A percentile compares a stretch with the other conserved stretches of the same genome.
Evolutionary conservation across 768 basidiomycete species (phyloP).

Genomic region (Pisolithus albus): DNA sequence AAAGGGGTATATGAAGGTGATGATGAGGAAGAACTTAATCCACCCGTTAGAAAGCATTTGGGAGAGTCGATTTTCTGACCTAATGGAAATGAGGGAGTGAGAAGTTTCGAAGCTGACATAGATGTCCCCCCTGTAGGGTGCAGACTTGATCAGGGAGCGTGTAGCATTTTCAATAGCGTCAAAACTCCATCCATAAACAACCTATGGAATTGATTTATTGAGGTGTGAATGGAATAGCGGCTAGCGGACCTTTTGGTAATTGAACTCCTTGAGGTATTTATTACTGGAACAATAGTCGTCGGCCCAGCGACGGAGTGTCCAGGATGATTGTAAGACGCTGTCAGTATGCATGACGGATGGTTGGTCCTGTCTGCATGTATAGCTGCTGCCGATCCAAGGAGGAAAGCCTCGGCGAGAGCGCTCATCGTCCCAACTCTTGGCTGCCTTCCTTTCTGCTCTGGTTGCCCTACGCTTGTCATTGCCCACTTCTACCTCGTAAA

Average conservation of each 20-base stretch:
- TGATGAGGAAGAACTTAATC: conserved; percentile 61
- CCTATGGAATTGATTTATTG: conserved; percentile 29
- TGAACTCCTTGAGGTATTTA: conserved; percentile 73
- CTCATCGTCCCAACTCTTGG: conserved; percentile 39
- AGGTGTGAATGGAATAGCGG: neutral
- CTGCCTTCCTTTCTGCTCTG: conserved; percentile 36
- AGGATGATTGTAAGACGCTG: conserved; percentile 43
- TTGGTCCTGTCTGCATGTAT: conserved; percentile 28
- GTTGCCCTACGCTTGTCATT: conserved; percentile 34
- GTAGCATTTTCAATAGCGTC: conserved; percentile 35
- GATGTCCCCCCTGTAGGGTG: conserved; percentile 31
- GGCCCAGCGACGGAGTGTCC: conserved; percentile 70
- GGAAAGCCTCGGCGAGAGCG: conserved; percentile 44
- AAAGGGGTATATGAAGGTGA: conserved; percentile 70
- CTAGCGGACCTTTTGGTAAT: conserved; percentile 53
- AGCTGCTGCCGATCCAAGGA: conserved; percentile 37
- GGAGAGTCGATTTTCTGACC: conserved; percentile 61
- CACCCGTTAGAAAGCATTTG: conserved; percentile 63
- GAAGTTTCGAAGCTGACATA: conserved; percentile 44
- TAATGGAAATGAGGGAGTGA: conserved; percentile 50
- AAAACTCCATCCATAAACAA: conserved; percentile 56
- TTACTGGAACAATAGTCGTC: conserved; percentile 71
- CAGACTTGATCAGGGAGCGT: conserved; percentile 32
- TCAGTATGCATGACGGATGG: conserved; percentile 16
- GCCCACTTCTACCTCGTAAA: conserved; percentile 44